Evolutionary conservation across 768 basidiomycete genomes (phyloP).

Genomic region (Tricholoma furcatifolium): DNA sequence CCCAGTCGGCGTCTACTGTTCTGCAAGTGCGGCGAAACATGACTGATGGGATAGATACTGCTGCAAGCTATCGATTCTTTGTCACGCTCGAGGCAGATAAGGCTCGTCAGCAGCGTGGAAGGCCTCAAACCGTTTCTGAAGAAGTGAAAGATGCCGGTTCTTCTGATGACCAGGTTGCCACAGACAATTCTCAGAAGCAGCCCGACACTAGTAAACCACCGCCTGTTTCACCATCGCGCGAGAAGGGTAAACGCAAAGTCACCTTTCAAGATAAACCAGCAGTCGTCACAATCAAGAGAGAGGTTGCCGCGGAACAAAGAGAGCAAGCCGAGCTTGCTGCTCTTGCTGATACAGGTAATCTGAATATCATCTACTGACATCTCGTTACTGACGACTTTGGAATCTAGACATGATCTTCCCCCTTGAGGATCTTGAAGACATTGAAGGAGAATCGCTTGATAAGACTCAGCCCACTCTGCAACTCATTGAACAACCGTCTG

Average conservation of each 20-base stretch:
- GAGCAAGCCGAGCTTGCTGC: conserved; percentile 27
- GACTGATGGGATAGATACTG: conserved; percentile 41
- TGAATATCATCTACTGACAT: conserved; percentile 3
- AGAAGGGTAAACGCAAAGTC: conserved; percentile 64
- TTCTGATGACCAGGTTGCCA: conserved; percentile 15
- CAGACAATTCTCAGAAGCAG: conserved; percentile 21
- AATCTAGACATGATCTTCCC: conserved; percentile 65
- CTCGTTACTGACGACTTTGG: not conserved
- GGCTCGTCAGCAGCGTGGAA: conserved; percentile 28
- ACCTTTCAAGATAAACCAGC: conserved; percentile 70
- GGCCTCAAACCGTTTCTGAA: conserved; percentile 19
- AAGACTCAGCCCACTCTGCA: conserved; percentile 33
- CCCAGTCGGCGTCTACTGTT: conserved; percentile 32
- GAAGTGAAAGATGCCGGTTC: conserved; percentile 22
- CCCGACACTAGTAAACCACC: conserved; percentile 6
- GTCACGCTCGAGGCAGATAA: conserved; percentile 43
- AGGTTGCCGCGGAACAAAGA: conserved; percentile 30
- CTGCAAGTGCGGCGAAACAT: conserved; percentile 39
- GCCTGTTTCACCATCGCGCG: conserved; percentile 26
- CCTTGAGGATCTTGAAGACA: conserved; percentile 65
- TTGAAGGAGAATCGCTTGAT: conserved; percentile 32
- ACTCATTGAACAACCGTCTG: conserved; percentile 39
- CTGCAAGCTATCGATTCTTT: conserved; percentile 46
- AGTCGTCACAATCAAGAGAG: conserved; percentile 44
- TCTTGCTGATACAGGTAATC: conserved; percentile 44